Evolutionary conservation across 2,329 filamentous ascomycete genomes (phyloP).

Genomic region (Cytospora leucostoma): DNA sequence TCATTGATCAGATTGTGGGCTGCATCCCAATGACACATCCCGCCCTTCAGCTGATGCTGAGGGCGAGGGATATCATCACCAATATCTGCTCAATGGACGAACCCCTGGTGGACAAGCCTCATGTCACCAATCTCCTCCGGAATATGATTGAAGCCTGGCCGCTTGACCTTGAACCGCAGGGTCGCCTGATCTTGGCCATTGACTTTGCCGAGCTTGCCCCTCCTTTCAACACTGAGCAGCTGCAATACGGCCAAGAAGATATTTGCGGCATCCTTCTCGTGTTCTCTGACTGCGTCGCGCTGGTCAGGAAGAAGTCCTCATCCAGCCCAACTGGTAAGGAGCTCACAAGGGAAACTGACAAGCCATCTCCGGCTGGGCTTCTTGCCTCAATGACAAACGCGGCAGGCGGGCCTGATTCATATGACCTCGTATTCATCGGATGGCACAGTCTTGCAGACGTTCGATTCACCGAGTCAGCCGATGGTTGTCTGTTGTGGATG

Average conservation of each 20-base stretch:
- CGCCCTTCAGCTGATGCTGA: conserved; percentile 78
- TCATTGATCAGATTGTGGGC: conserved; percentile 93
- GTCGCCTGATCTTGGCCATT: conserved; percentile 76
- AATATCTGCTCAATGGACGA: conserved; percentile 94
- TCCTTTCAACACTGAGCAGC: conserved; percentile 57
- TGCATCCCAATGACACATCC: conserved; percentile 85
- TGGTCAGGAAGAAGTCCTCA: conserved; percentile 70
- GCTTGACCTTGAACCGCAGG: conserved; percentile 66
- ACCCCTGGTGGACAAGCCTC: conserved; percentile 67
- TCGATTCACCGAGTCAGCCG: conserved; percentile 70
- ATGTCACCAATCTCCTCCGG: conserved; percentile 71
- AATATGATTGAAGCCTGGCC: conserved; percentile 81
- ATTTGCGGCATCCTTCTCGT: conserved; percentile 74
- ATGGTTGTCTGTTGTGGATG: conserved; percentile 68
- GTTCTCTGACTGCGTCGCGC: conserved; percentile 78
- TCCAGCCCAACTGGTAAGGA: conserved; percentile 71
- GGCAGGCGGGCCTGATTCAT: conserved; percentile 60
- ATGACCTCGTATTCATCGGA: conserved; percentile 75
- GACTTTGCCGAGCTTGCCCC: conserved; percentile 78
- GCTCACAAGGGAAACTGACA: conserved; percentile 82
- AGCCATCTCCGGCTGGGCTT: conserved; percentile 66
- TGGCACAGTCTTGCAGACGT: conserved; percentile 70
- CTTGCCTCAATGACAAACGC: conserved; percentile 65
- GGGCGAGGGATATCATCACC: conserved; percentile 88
- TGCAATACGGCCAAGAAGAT: conserved; percentile 47